Conservation (phyloP, 345 rosid species). For the Linum tenue region DNA sequence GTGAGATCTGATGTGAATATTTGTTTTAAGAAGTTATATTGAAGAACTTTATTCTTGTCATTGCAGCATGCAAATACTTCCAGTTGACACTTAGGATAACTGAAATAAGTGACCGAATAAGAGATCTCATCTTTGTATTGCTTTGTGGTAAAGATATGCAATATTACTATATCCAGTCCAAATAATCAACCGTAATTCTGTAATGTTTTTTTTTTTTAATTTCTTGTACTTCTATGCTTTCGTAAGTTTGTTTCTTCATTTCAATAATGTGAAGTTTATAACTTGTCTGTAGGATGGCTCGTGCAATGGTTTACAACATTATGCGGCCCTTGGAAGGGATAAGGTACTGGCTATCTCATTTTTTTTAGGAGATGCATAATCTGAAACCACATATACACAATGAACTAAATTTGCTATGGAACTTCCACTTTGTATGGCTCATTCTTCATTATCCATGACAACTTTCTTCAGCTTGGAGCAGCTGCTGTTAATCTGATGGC, state of each 20-base stretch:
- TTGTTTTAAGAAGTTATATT: not conserved
- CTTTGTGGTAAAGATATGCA: not conserved
- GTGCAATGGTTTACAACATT: slow-evolving; percentile 87
- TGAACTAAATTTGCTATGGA: not conserved
- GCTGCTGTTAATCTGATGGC: slow-evolving; percentile 67
- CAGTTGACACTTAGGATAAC: not conserved
- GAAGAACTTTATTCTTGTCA: not conserved
- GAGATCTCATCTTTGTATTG: not conserved
- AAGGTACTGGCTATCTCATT: slow-evolving; percentile 31
- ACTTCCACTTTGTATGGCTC: not conserved
- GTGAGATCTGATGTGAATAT: too few species aligned
- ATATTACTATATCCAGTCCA: not conserved
- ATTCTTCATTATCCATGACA: not conserved
- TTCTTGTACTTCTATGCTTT: not conserved
- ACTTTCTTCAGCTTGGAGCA: slow-evolving; percentile 55
- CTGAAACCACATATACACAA: not conserved
- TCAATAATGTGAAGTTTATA: not conserved
- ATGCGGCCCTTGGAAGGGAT: slow-evolving; percentile 93
- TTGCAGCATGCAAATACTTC: too few species aligned
- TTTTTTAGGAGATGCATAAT: not conserved
- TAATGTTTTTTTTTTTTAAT: too few species aligned
- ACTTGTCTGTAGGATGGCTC: slow-evolving; percentile 65
- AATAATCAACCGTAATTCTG: too few species aligned
- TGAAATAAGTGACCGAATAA: not conserved
- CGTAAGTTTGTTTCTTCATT: not conserved